Conservation (phyloP, 495 filamentous ascomycete genomes). For the Rhypophila decipiens region DNA sequence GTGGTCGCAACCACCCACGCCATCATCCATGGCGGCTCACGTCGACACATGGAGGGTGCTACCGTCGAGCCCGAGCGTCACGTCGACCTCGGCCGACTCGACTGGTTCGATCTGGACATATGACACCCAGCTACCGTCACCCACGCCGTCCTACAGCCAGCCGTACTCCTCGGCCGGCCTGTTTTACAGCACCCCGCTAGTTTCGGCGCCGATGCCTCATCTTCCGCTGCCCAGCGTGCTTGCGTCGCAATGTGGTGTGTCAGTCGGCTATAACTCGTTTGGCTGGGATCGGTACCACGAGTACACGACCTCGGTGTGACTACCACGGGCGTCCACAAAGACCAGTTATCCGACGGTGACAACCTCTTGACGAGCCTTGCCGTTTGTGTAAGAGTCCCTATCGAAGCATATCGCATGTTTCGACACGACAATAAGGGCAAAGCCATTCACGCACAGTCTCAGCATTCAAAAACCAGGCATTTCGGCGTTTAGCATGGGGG, state of each 20-base stretch:
- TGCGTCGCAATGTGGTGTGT: slow-evolving; percentile 73
- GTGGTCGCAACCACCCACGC: slow-evolving; percentile 61
- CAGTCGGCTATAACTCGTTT: slow-evolving; percentile 66
- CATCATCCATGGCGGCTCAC: slow-evolving; percentile 53
- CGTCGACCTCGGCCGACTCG: slow-evolving; percentile 61
- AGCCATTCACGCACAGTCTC: no score
- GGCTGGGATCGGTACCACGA: slow-evolving; percentile 70
- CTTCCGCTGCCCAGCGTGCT: slow-evolving; percentile 90
- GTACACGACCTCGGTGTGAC: slow-evolving; percentile 59
- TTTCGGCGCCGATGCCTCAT: slow-evolving; percentile 63
- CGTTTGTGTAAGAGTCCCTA: no score
- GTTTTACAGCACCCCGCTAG: slow-evolving; percentile 55
- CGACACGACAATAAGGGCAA: not conserved
- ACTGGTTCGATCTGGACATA: slow-evolving; percentile 73
- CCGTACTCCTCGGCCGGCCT: slow-evolving; percentile 63
- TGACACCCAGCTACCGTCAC: slow-evolving; percentile 62
- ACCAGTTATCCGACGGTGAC: slow-evolving; percentile 35
- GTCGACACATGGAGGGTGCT: slow-evolving; percentile 92
- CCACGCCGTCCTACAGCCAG: slow-evolving; percentile 73
- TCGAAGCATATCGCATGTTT: not conserved
- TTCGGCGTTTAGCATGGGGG: slow-evolving; percentile 34
- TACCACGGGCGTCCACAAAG: slow-evolving; percentile 39
- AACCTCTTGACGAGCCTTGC: slow-evolving; percentile 24
- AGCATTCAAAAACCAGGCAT: slow-evolving; percentile 26
- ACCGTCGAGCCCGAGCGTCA: slow-evolving; percentile 75